Evolutionary conservation across 352 stramenopile species (phyloP).

Genomic region (Pythium dissimile): DNA sequence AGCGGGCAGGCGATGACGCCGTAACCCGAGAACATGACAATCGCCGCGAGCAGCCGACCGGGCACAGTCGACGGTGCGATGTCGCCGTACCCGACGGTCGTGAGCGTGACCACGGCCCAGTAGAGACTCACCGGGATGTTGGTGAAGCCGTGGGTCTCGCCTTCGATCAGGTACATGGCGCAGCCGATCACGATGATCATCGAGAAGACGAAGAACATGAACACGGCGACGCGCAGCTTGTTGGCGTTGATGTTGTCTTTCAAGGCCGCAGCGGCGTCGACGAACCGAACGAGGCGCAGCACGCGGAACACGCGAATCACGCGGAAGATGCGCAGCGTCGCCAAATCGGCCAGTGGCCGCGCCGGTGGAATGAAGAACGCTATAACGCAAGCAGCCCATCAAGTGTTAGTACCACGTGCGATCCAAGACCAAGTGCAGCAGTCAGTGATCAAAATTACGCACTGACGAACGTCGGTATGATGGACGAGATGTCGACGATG

Average conservation of each 20-base stretch:
- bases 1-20: slow-evolving; percentile 48
- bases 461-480: slow-evolving; percentile 48
- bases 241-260: slow-evolving; percentile 81
- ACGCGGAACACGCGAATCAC: slow-evolving; percentile 78
- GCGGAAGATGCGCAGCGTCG: slow-evolving; percentile 72
- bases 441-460: slow-evolving; percentile 6
- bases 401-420: too few species aligned
- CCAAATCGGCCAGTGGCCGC: slow-evolving; percentile 57
- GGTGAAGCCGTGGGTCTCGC: slow-evolving; percentile 71
- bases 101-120: slow-evolving; percentile 53
- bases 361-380: slow-evolving; percentile 53
- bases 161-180: slow-evolving; percentile 83
- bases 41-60: slow-evolving; percentile 39
- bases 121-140: slow-evolving; percentile 55
- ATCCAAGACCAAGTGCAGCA: too few species aligned
- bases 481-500: slow-evolving; percentile 49
- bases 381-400: too few species aligned
- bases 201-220: slow-evolving; percentile 68
- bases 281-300: slow-evolving; percentile 66
- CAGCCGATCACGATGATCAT: slow-evolving; percentile 82
- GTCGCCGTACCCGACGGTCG: slow-evolving; percentile 52
- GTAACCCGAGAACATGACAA: slow-evolving; percentile 55
- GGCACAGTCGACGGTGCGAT: slow-evolving; percentile 45
- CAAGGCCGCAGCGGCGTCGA: slow-evolving; percentile 58
- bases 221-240: slow-evolving; percentile 75